phyloP scores from a whole-genome alignment of 2,329 filamentous ascomycete species.

The Macrophomina phaseolina region DNA sequence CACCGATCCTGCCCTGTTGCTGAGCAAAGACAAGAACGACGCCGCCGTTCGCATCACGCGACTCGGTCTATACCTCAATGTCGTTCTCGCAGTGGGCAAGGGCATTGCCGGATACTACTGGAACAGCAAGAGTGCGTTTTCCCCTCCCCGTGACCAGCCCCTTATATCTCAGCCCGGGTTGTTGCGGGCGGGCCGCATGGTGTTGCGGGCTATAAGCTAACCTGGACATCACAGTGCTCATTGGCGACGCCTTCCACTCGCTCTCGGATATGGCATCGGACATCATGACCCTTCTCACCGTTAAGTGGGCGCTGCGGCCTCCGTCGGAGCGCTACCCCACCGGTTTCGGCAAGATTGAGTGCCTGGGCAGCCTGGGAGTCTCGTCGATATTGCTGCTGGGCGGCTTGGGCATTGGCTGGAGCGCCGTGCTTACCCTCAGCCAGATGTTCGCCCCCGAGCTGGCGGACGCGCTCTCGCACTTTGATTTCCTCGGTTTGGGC shows the following conservation, averaged over 20 bases:
- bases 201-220: not conserved
- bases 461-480: conserved; percentile 48
- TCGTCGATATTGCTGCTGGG: conserved; percentile 88
- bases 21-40: conserved; percentile 83
- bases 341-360: conserved; percentile 98
- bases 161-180: not conserved
- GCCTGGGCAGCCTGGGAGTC: conserved; percentile 88
- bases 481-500: conserved; percentile 56
- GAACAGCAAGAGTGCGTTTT: conserved; percentile 73
- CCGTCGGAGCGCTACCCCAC: conserved; percentile 83
- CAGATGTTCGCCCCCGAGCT: conserved; percentile 57
- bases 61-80: conserved; percentile 85
- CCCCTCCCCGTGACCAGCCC: not conserved
- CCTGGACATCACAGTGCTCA: conserved; percentile 62
- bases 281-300: conserved; percentile 89
- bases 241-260: conserved; percentile 94
- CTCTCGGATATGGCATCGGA: conserved; percentile 95
- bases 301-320: conserved; percentile 88
- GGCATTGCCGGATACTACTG: conserved; percentile 91
- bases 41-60: conserved; percentile 92
- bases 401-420: conserved; percentile 85
- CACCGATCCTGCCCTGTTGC: conserved; percentile 84
- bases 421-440: conserved; percentile 64
- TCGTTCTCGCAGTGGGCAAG: conserved; percentile 93
- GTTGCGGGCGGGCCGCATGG: conserved; percentile 25